Evolutionary conservation across 805 yeast species (phyloP).

Genomic region (Maudiozyma serrabonitensis): DNA sequence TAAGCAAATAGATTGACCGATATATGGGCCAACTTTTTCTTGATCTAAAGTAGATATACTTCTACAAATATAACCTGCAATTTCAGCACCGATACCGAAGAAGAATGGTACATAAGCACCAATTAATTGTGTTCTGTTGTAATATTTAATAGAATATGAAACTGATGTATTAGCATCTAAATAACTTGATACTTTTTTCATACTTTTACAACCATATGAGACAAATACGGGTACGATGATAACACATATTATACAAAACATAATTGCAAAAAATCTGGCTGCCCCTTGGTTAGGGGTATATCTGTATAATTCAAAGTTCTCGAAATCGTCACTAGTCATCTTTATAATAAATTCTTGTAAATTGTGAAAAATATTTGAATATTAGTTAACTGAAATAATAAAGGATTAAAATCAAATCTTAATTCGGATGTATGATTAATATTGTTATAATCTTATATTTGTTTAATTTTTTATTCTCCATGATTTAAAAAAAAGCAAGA

Average conservation of each 20-base stretch:
- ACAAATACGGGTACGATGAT: not conserved
- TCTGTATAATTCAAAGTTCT: constrained; percentile 5
- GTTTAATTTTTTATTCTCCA: not conserved
- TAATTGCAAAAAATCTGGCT: constrained; percentile 7
- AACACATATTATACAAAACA: constrained; percentile 5
- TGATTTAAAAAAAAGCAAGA: no score
- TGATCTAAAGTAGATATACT: constrained; percentile 8
- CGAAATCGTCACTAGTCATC: not conserved
- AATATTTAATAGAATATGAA: constrained; percentile 1
- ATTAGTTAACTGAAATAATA: not conserved
- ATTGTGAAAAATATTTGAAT: not conserved
- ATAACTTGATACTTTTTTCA: not conserved
- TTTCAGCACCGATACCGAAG: constrained; percentile 10
- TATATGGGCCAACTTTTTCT: constrained; percentile 11
- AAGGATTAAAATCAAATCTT: no score
- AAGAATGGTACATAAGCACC: constrained; percentile 3
- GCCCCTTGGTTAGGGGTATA: constrained; percentile 11
- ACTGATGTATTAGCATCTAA: not conserved
- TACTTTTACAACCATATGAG: constrained; percentile 1
- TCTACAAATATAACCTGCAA: constrained; percentile 22
- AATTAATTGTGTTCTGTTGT: not conserved
- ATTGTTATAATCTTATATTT: no score
- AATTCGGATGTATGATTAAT: no score
- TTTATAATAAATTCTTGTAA: not conserved
- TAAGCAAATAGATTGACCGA: constrained; percentile 20